Base-by-base conservation (phyloP, 1,284 basidiomycete species). In the Pseudozyma hubeiensis region DNA sequence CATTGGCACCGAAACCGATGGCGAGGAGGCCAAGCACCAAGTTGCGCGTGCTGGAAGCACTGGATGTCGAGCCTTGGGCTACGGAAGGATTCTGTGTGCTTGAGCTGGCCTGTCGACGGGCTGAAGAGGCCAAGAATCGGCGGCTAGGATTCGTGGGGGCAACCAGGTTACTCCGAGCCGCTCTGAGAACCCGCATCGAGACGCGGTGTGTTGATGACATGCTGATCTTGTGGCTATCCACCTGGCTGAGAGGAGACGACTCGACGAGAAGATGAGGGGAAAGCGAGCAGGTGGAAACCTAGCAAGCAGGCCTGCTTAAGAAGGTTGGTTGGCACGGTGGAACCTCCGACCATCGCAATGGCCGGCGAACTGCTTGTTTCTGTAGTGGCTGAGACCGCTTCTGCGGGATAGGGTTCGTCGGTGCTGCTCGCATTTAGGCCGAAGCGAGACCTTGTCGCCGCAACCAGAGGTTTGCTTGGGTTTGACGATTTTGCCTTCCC, bases 1-100 rank as follows among this genome's bases (percentile, higher is more conserved):
- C 61, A 19, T 60, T 69, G 24, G 66, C 61, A 7, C 66, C 66
- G 1, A 69, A 45, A 13, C 66, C 66, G n/a, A 69, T 48, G 16
- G 66, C 61, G 14, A 69, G 61, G 13, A 69, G 61, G 11, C 61
- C 66, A 4, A 69, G 34, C 3, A 43, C 53, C 8, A 69, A 56
- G 31, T 69, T 64, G 35, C 56, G 60, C 13, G 60, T 40, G 54
- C 17, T 53, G 2, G 53, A 63, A 4, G 41, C 35, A 16, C 30
- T 14, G 0, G 60, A 34, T 14, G 53, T 4, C 7, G 47, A 17
- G 7, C 39, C 40, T 9, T 14, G 40, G 19, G 39, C 14, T 30
- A 35, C 13, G 16, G 53, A 29, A 9, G 40, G 8, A 17, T n/a
- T 10, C 9, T 10, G 41, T 16, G 46, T 29, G 33, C 24, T 24